Evolutionary conservation across 805 yeast species (phyloP).

Genomic region (Candida patagonica): DNA sequence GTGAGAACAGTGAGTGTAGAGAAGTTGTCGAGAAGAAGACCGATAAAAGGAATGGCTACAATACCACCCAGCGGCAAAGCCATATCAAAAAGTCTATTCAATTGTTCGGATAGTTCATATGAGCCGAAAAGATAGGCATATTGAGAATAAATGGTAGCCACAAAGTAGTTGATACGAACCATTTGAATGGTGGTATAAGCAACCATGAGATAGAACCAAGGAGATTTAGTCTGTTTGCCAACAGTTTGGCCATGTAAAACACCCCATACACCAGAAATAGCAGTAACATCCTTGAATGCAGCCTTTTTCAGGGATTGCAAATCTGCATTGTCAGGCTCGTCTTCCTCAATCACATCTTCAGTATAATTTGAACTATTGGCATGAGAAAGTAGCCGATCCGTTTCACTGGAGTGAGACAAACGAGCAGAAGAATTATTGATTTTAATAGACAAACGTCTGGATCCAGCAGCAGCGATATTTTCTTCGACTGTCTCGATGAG

Average conservation of each 20-base stretch:
- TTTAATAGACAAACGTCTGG: constrained; percentile 4
- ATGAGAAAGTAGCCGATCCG: constrained; percentile 17
- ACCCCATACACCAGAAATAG: constrained; percentile 55
- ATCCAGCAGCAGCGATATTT: not conserved
- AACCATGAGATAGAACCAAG: constrained; percentile 76
- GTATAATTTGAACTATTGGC: not conserved
- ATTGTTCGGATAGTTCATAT: constrained; percentile 38
- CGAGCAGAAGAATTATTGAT: constrained; percentile 3
- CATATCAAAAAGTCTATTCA: constrained; percentile 73
- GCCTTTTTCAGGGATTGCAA: constrained; percentile 1
- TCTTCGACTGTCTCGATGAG: constrained; percentile 1
- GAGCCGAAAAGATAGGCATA: constrained; percentile 60
- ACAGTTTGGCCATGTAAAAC: constrained; percentile 58
- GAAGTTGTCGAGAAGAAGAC: constrained; percentile 64
- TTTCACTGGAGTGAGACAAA: constrained; percentile 56
- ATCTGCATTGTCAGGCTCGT: constrained; percentile 1
- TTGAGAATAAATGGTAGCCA: constrained; percentile 80
- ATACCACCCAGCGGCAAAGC: constrained; percentile 88
- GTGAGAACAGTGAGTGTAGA: constrained; percentile 50
- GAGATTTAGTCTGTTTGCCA: constrained; percentile 36
- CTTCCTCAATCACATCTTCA: constrained; percentile 1
- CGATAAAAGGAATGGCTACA: constrained; percentile 79
- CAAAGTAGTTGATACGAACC: constrained; percentile 87
- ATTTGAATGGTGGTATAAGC: constrained; percentile 77
- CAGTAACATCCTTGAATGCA: constrained; percentile 14